Conservation (phyloP, 2,329 filamentous ascomycete species). For the Metarhizium humberi region DNA sequence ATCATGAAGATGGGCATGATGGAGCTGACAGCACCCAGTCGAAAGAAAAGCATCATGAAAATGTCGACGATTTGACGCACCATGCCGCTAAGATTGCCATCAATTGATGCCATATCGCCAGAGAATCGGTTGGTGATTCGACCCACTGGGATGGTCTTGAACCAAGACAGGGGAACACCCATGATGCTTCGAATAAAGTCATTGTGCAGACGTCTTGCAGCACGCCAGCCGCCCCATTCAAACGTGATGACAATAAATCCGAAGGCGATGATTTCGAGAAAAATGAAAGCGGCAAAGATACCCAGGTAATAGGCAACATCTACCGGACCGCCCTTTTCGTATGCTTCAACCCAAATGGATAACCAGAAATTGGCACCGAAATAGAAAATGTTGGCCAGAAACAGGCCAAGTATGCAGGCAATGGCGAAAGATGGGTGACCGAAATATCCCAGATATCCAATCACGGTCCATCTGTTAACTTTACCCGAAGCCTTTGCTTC, state of each 20-base stretch:
- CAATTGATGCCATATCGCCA: conserved; percentile 47
- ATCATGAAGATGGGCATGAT: conserved; percentile 43
- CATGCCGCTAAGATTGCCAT: conserved; percentile 36
- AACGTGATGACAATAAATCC: conserved; percentile 36
- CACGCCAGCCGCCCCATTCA: conserved; percentile 47
- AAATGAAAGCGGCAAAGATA: conserved; percentile 38
- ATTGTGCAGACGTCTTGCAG: conserved; percentile 41
- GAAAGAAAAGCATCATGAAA: conserved; percentile 32
- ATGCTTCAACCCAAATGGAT: conserved; percentile 44
- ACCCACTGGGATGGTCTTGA: conserved; percentile 42
- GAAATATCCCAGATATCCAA: conserved; percentile 43
- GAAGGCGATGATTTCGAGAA: conserved; percentile 32
- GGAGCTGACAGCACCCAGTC: conserved; percentile 36
- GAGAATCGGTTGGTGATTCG: conserved; percentile 47
- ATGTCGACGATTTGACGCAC: conserved; percentile 33
- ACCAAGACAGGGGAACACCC: conserved; percentile 47
- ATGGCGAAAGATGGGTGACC: conserved; percentile 34
- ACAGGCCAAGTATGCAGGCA: conserved; percentile 26
- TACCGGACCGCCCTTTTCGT: conserved; percentile 31
- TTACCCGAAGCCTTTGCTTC: conserved; percentile 38
- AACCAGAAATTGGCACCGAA: conserved; percentile 39
- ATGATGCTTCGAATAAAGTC: conserved; percentile 43
- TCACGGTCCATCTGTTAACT: conserved; percentile 34
- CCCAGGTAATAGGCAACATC: conserved; percentile 42
- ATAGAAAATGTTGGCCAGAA: conserved; percentile 31